These are phyloP conservation scores for Populus nigra DNA, from an alignment of 345 rosid genomes.

Conservation along the genomic window DNA sequence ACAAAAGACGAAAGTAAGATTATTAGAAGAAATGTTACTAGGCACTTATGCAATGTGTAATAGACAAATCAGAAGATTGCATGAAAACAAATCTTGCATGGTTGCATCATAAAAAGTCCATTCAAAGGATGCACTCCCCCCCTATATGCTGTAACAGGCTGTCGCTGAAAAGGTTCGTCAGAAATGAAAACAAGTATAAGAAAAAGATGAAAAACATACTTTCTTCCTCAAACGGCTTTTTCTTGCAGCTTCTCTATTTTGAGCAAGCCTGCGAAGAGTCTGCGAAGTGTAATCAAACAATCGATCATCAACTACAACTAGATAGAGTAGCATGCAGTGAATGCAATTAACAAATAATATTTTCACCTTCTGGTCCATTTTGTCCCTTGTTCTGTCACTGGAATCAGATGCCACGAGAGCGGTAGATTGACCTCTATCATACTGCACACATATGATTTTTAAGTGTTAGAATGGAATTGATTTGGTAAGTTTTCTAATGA, in stretches of 20 bases:
- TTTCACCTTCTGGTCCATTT: conserved; percentile 87
- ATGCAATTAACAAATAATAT: conserved; percentile 3
- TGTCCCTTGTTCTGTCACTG: conserved; percentile 88
- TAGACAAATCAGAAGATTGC: background rate
- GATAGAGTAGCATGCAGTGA: conserved; percentile 4
- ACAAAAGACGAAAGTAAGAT: conserved; percentile 7
- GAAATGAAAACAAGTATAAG: background rate
- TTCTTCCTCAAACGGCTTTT: conserved; percentile 95
- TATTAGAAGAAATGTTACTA: background rate
- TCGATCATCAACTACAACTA: conserved; percentile 15
- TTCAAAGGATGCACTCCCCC: background rate
- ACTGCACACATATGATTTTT: conserved; percentile 42
- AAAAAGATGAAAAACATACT: conserved; percentile 33
- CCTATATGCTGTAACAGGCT: background rate
- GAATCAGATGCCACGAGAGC: conserved; percentile 73
- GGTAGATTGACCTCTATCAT: conserved; percentile 51
- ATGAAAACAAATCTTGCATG: background rate
- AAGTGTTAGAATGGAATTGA: conserved; percentile 17
- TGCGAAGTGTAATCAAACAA: conserved; percentile 39
- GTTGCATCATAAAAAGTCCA: background rate
- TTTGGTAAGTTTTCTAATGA: conserved; percentile 1
- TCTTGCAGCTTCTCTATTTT: conserved; percentile 97
- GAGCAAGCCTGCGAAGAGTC: conserved; percentile 97
- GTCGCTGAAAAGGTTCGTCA: background rate
- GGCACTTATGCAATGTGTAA: background rate